These are phyloP conservation scores for Miscanthus lutarioriparius DNA, from an alignment of 176 grass and related monocot species.

Conservation along the genomic window DNA sequence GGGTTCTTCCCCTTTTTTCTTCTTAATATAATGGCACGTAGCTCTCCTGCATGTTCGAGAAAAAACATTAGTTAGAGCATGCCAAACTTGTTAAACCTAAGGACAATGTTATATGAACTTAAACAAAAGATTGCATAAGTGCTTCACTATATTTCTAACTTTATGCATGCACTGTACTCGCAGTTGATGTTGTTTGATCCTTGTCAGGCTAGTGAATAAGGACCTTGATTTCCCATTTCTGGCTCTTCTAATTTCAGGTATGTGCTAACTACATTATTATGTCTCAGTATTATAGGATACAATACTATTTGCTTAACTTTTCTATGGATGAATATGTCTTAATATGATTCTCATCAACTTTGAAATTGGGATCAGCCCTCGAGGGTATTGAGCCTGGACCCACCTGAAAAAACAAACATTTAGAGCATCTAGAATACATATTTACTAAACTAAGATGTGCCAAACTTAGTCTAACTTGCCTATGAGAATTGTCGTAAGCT, in stretches of 20 bases:
- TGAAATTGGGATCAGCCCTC: neutral
- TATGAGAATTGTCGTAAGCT: neutral
- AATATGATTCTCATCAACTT: neutral
- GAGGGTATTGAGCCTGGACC: neutral
- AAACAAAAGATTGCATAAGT: neutral
- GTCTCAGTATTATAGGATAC: slow-evolving; percentile 1
- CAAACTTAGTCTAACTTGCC: neutral
- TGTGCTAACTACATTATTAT: slow-evolving; percentile 24
- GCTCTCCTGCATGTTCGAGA: neutral
- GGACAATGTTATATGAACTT: slow-evolving; percentile 2
- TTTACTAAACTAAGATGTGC: neutral
- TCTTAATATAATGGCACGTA: neutral
- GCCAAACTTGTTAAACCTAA: neutral
- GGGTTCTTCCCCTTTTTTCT: neutral
- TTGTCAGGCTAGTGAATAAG: slow-evolving; percentile 69
- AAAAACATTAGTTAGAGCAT: neutral
- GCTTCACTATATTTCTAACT: slow-evolving; percentile 25
- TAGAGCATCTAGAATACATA: neutral
- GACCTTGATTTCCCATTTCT: slow-evolving; percentile 87
- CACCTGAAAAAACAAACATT: neutral
- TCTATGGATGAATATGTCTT: slow-evolving; percentile 5
- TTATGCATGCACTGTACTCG: slow-evolving; percentile 24
- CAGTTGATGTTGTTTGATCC: slow-evolving; percentile 36
- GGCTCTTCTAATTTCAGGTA: slow-evolving; percentile 99
- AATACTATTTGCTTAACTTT: neutral